A percentile compares a stretch with the other conserved stretches of the same genome.
Conservation (phyloP, 2,329 filamentous ascomycete species). For the Trichoderma endophyticum region DNA sequence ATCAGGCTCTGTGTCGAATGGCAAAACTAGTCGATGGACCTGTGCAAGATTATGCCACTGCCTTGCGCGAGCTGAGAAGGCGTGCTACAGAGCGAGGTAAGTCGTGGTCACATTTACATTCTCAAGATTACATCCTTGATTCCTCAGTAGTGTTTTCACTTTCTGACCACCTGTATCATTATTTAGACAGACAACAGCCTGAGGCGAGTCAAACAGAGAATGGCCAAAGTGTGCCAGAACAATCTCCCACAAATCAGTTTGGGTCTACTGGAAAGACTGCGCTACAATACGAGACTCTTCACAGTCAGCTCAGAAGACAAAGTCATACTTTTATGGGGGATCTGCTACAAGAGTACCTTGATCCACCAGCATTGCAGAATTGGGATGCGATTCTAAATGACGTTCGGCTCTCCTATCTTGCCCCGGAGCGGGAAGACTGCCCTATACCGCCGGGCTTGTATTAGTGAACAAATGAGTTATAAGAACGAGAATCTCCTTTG, state of each 20-base stretch:
- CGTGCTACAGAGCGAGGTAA: not conserved
- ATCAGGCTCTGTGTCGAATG: not conserved
- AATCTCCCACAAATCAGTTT: not conserved
- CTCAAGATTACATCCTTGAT: not conserved
- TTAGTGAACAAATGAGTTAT: not conserved
- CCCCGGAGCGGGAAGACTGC: not conserved
- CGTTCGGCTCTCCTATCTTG: not conserved
- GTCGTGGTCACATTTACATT: not conserved
- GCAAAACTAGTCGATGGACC: not conserved
- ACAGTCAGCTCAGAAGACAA: not conserved
- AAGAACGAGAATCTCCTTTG: too few species aligned
- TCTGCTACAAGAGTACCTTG: not conserved
- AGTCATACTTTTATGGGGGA: not conserved
- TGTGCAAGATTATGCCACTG: not conserved
- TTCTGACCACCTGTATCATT: not conserved
- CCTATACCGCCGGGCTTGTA: not conserved
- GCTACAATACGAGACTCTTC: not conserved
- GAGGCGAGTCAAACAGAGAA: not conserved
- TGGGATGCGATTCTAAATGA: not conserved
- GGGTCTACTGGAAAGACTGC: not conserved
- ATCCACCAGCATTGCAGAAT: not conserved
- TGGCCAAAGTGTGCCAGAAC: not conserved
- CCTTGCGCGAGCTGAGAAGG: not conserved
- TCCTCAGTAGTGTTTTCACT: not conserved
- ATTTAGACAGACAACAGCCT: not conserved